Evolutionary conservation across 768 basidiomycete genomes (phyloP), one percentile per base, ranked within the genome.

Genomic region (Suillus sp.): DNA sequence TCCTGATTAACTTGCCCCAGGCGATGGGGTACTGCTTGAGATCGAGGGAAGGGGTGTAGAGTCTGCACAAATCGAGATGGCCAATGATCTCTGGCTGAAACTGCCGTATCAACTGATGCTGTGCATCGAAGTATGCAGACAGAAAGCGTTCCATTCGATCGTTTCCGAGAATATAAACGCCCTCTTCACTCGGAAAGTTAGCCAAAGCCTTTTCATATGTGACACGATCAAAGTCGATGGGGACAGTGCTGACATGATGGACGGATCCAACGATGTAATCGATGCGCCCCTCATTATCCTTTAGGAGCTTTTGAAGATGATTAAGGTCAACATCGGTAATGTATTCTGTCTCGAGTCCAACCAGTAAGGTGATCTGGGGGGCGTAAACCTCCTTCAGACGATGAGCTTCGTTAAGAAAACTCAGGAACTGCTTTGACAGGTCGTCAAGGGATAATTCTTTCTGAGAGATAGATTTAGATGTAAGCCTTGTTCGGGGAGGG

Each of bases 231-330:
- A 99, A 95, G 77, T 99, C 97, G 76, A 99, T 96, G 9, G 96
- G 94, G 45, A 92, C 84, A 25, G 78, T 82, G 72, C 88, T 84
- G 74, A 95, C 94, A 69, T 98, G 96, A 73, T 99, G 97, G 8
- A 99, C 80, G 38, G 91, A 93, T 30, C 97, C 96, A 60, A 99
- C 93, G 71, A 98, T 71, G 75, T 94, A 98, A 70, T 98, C 89
- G 64, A 99, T 84, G 56, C 79, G 78, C 40, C 77, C 75, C 10
- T 74, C 75, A 63, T 87, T 75, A 30, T 72, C 68, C 40, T 76
- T 64, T 38, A 96, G 79, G 22, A 92, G 79, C 3, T 64, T 64
- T 51, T 82, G 75, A 40, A 96, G 81, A 25, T 78, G 73, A 63
- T 83, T 79, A 25, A 94, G 79, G 76, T 96, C 94, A 20, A 76